Conservation (phyloP, 2,329 filamentous ascomycete species). For the Venturia oleaginea region DNA sequence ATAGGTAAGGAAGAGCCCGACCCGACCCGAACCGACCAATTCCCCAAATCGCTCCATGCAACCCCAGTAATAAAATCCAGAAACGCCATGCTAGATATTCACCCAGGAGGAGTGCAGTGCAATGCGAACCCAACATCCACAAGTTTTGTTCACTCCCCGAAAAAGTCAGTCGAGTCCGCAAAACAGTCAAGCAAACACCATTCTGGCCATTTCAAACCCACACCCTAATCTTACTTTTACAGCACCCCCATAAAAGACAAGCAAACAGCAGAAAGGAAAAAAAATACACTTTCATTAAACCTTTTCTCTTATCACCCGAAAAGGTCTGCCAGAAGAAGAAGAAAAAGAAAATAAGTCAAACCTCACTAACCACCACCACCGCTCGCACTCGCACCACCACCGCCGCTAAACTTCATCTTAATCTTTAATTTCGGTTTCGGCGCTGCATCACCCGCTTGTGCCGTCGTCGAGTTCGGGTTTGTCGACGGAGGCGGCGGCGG, state of each 20-base stretch:
- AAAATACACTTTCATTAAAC: not conserved
- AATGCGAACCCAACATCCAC: not conserved
- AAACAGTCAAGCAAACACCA: not conserved
- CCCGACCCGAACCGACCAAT: not conserved
- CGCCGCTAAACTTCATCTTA: slow-evolving; percentile 9
- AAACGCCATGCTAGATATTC: slow-evolving; percentile 1
- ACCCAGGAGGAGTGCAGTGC: not conserved
- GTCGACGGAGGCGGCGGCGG: not conserved
- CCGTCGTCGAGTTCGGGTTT: not conserved
- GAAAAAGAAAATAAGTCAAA: not conserved
- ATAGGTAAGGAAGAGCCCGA: not conserved
- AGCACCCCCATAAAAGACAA: not conserved
- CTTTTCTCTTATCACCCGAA: not conserved
- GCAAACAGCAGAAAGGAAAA: not conserved
- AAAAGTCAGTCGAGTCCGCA: not conserved
- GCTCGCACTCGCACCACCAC: not conserved
- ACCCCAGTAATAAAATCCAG: not conserved
- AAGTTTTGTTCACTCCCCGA: not conserved
- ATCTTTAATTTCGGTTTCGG: slow-evolving; percentile 7
- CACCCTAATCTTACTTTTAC: not conserved
- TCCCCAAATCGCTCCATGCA: not conserved
- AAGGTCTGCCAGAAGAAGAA: not conserved
- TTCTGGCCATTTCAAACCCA: not conserved
- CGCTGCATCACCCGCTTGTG: not conserved
- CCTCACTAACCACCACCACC: not conserved